Evolutionary conservation across 2,329 filamentous ascomycete species (phyloP), one percentile per base, ranked within the genome.

Genomic region (Fusarium nanum): DNA sequence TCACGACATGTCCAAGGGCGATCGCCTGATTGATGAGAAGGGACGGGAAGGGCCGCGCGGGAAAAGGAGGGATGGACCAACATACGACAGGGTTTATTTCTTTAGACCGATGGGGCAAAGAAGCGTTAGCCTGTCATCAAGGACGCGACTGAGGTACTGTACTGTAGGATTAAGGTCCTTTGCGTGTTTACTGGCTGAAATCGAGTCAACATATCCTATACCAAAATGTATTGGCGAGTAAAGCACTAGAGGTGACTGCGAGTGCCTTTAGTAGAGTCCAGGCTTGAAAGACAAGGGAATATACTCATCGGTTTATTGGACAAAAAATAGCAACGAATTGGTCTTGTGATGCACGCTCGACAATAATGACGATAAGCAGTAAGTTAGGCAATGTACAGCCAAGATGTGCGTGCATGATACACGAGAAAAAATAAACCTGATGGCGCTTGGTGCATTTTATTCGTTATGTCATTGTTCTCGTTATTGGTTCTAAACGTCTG

Each of bases 21-120:
- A 56, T 45, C 37, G 41, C 42, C 45, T 68, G 55, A 30, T 22
- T 44, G 50, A 46, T 54, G 42, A 70, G 49, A 70, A 66, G 57
- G 67, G 67, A 60, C 67, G 67, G 67, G 67, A 71, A 71, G 67
- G 67, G 67, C 67, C 67, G 67, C 67, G 40, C 67, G 53, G 67
- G 63, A 49, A 42, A 63, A 53, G 54, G 50, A 70, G 54, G 57
- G 57, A 64, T 64, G 49, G 57, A 54, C 67, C 65, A 71, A 66
- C 56, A 46, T 11, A 41, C 16, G 46, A 71, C 67, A 70, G 46
- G 67, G 67, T 40, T 67, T 45, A 27, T 37, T 12, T 28, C 18
- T 28, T 52, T 60, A 54, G 67, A 37, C 48, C 27, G 20, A 60
- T 44, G 34, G 44, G 47, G 42, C 32, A 52, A 28, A 47, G 50